Percentiles rank a stretch among this genome's conserved stretches.
Conservation (phyloP, 169 alveolate genomes). For the Fabrea salina region DNA sequence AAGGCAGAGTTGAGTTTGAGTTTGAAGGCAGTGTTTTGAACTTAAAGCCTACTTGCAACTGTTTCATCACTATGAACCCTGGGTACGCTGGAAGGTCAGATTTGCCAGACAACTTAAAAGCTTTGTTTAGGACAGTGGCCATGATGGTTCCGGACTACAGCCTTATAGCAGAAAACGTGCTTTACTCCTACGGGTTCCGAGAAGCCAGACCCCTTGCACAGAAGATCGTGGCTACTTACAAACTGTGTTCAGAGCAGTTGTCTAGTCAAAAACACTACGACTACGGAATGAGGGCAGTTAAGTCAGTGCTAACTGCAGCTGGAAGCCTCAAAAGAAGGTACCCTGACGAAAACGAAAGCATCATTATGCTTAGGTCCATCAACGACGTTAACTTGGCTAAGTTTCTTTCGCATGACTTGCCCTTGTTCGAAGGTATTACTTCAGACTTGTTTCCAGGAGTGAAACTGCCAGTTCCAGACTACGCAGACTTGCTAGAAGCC, state of each 20-base stretch:
- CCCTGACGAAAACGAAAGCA: conserved; percentile 70
- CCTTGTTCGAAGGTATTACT: conserved; percentile 72
- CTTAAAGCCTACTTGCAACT: conserved; percentile 72
- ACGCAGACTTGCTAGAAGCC: conserved; percentile 57
- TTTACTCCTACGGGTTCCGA: conserved; percentile 83
- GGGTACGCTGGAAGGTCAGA: conserved; percentile 87
- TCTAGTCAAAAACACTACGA: conserved; percentile 83
- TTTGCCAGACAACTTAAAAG: conserved; percentile 83
- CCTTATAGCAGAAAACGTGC: conserved; percentile 79
- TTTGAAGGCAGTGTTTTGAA: conserved; percentile 84
- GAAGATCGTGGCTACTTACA: conserved; percentile 81
- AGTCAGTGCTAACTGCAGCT: conserved; percentile 84
- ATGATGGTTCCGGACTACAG: conserved; percentile 88
- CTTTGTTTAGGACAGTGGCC: conserved; percentile 84
- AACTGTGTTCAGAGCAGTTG: conserved; percentile 84
- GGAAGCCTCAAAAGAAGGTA: conserved; percentile 78
- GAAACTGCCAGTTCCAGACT: conserved; percentile 63
- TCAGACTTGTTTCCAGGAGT: conserved; percentile 72
- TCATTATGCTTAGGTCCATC: conserved; percentile 70
- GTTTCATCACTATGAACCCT: conserved; percentile 87
- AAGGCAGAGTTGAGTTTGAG: conserved; percentile 74
- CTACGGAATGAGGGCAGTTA: conserved; percentile 90
- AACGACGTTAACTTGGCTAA: conserved; percentile 74
- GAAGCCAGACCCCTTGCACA: conserved; percentile 79
- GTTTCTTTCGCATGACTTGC: conserved; percentile 73